These are phyloP conservation scores for Globisporangium okanoganense DNA, from an alignment of 352 stramenopile species.

Conservation along the genomic window DNA sequence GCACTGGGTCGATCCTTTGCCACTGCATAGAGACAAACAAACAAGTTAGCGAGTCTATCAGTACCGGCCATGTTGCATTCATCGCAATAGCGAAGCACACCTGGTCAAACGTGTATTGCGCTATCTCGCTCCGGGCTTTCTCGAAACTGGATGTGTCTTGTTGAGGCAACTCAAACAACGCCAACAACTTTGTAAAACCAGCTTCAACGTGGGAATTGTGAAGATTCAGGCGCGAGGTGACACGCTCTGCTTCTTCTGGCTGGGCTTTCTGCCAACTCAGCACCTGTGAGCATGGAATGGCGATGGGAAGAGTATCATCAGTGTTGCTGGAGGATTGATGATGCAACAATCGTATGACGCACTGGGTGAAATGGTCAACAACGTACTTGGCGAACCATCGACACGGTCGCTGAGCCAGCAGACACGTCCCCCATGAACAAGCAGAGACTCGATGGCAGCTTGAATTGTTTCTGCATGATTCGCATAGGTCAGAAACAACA, in stretches of 20 bases:
- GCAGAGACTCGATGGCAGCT: slow-evolving; percentile 67
- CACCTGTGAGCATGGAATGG: slow-evolving; percentile 14
- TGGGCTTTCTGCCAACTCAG: slow-evolving; percentile 33
- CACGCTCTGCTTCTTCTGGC: slow-evolving; percentile 21
- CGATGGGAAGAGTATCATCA: not conserved
- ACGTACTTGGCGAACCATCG: slow-evolving; percentile 78
- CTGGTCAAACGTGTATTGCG: slow-evolving; percentile 17
- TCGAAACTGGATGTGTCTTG: not conserved
- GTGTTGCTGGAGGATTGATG: not conserved
- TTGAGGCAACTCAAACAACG: slow-evolving; percentile 3
- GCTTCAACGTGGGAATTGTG: slow-evolving; percentile 35
- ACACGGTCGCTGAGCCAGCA: slow-evolving; percentile 89
- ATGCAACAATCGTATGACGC: not conserved
- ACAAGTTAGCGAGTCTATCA: not conserved
- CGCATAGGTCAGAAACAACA: not conserved
- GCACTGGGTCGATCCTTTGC: slow-evolving; percentile 20
- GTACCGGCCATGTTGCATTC: not conserved
- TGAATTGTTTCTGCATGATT: slow-evolving; percentile 43
- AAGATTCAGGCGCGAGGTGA: slow-evolving; percentile 31
- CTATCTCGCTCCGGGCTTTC: slow-evolving; percentile 5
- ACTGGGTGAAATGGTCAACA: not conserved
- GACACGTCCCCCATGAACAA: slow-evolving; percentile 96
- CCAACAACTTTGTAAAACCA: slow-evolving; percentile 14
- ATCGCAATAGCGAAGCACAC: slow-evolving; percentile 11
- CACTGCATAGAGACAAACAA: slow-evolving; percentile 32